These are phyloP conservation scores for Holtermanniella nyarrowii DNA, from an alignment of 768 basidiomycete genomes.

Conservation along the genomic window DNA sequence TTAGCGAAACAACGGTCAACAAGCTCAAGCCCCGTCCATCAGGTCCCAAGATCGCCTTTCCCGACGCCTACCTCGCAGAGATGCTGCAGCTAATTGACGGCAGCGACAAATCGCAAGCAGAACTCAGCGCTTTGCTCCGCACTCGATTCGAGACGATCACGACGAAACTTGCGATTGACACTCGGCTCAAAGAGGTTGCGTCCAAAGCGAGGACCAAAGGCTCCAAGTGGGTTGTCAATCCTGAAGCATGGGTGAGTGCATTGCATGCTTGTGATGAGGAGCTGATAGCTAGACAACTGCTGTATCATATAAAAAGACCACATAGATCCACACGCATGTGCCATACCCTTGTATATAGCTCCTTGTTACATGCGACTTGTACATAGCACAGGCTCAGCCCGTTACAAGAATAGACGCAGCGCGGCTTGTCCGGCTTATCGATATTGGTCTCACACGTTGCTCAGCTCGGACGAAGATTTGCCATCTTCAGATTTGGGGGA, in stretches of 20 bases:
- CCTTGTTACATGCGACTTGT: no score
- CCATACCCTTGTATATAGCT: no score
- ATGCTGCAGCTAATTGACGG: slow-evolving; percentile 30
- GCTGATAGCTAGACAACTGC: no score
- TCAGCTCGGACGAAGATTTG: no score
- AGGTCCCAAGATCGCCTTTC: slow-evolving; percentile 30
- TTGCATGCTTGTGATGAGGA: not conserved
- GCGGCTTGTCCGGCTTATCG: no score
- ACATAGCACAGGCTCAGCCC: no score
- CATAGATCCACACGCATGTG: no score
- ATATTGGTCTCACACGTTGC: no score
- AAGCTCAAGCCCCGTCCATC: slow-evolving; percentile 1
- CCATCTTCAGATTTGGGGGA: no score
- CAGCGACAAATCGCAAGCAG: slow-evolving; percentile 22
- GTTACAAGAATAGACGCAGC: no score
- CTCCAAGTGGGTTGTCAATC: slow-evolving; percentile 28
- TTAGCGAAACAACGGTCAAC: not conserved
- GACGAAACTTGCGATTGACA: slow-evolving; percentile 33
- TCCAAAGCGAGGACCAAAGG: slow-evolving; percentile 24
- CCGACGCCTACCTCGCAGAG: slow-evolving; percentile 21
- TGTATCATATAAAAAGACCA: no score
- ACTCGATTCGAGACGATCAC: slow-evolving; percentile 27
- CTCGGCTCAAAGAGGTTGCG: slow-evolving; percentile 34
- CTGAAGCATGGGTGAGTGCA: slow-evolving; percentile 38
- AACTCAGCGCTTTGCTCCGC: slow-evolving; percentile 24